Evolutionary conservation across 345 rosid genomes (phyloP).

Genomic region (Lagerstroemia speciosa): DNA sequence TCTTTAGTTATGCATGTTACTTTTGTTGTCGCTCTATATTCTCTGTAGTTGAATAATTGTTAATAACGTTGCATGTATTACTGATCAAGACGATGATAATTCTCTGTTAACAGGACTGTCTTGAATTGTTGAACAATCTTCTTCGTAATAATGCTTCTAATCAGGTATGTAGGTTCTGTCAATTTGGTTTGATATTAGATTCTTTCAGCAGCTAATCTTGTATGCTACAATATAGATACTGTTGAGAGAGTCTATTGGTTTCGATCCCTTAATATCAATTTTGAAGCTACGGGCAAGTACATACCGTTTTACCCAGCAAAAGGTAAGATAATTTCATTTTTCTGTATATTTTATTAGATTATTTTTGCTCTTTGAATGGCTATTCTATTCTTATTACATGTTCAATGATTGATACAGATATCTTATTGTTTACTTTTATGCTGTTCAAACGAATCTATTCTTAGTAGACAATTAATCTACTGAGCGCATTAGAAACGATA

Average conservation of each 20-base stretch:
- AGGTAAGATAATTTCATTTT: slow-evolving; percentile 62
- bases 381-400: background rate
- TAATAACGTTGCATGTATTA: slow-evolving; percentile 2
- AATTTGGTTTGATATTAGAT: background rate
- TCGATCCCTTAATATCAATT: slow-evolving; percentile 67
- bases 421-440: slow-evolving; percentile 35
- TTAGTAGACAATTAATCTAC: slow-evolving; percentile 96
- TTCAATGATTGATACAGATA: background rate
- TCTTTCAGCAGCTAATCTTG: slow-evolving; percentile 20
- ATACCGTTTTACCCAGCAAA: slow-evolving; percentile 86
- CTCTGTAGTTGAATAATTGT: background rate
- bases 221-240: slow-evolving; percentile 39
- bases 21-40: background rate
- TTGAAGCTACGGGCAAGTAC: slow-evolving; percentile 68
- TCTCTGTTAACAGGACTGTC: slow-evolving; percentile 59
- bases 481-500: slow-evolving; percentile 75
- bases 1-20: background rate
- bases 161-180: slow-evolving; percentile 45
- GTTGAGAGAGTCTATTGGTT: slow-evolving; percentile 89
- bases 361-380: background rate
- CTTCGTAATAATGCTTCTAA: slow-evolving; percentile 76
- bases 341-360: background rate
- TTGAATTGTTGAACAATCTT: slow-evolving; percentile 86
- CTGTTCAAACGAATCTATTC: slow-evolving; percentile 35
- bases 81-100: slow-evolving; percentile 6